Base-by-base conservation (phyloP, 2,329 filamentous ascomycete genomes). In the Claviceps quebecensis region DNA sequence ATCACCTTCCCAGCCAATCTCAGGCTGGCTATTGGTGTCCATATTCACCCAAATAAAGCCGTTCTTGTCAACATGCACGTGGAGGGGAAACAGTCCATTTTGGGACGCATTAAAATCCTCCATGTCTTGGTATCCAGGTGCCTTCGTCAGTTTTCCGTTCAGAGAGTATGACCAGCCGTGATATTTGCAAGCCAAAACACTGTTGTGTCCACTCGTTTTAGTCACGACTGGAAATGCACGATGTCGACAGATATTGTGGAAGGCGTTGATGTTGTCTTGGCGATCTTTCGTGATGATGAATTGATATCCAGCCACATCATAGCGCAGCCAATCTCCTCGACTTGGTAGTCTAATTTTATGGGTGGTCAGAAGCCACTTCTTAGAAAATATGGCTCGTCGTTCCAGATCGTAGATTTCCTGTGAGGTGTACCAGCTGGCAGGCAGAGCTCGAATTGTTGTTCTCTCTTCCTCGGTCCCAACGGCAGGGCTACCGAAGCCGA, bases 161-260 rank as follows among this genome's bases (percentile, higher is more conserved):
- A 78, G 66, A 45, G 77, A 74, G 54, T 81, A 82, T 2, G 75
- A 78, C 78, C 79, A 83, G 43, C 77, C 78, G 58, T 82, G 78
- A 57, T 82, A 82, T 53, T 74, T 74, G 67, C 79, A 83, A 0
- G 73, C 69, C 39, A 83, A 70, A 38, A 81, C 72, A 56, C 65
- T 70, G 47, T 71, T 71, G 43, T 69, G 69, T 3, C 79, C 79
- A 9, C 69, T 63, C 2, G 74, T 69, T 44, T 72, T 69, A 4
- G 67, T 70, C 8, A 80, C 75, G 8, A 82, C 72, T 0, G 77
- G 76, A 58, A 76, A 83, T 22, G 79, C 79, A 6, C 79, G 70
- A 60, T 82, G 79, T 2, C 79, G 67, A 63, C 80, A 82, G 38
- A 81, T 69, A 58, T 83, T 82, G 65, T 82, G 79, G 60, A 82